A percentile compares a stretch with the other conserved stretches of the same genome.
These are phyloP conservation scores for Teunomyces pallodes DNA, from an alignment of 805 yeast genomes.

Conservation along the genomic window DNA sequence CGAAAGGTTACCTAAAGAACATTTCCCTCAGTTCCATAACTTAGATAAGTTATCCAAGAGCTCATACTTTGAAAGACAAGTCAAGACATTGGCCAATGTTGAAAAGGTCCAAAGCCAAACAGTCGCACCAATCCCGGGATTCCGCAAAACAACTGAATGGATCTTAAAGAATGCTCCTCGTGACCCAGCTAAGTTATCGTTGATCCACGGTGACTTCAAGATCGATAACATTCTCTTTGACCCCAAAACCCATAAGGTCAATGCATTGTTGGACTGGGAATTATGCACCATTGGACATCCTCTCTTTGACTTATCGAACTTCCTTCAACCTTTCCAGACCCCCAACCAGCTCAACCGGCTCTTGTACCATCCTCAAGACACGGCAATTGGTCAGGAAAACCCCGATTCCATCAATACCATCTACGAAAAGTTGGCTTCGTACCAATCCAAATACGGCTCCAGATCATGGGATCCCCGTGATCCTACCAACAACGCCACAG, in stretches of 20 bases:
- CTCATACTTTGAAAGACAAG: conserved; percentile 54
- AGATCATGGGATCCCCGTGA: conserved; percentile 30
- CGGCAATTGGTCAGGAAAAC: conserved; percentile 33
- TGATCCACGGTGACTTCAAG: conserved; percentile 66
- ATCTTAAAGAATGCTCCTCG: conserved; percentile 42
- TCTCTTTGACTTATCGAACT: conserved; percentile 57
- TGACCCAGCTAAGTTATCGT: conserved; percentile 43
- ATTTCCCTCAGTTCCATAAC: conserved; percentile 43
- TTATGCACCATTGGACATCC: conserved; percentile 66
- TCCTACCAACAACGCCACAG: conserved; percentile 42
- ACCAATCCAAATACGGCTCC: conserved; percentile 20
- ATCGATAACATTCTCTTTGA: conserved; percentile 62
- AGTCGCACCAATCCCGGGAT: conserved; percentile 49
- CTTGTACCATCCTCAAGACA: conserved; percentile 24
- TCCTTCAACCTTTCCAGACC: conserved; percentile 52
- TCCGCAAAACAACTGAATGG: conserved; percentile 42
- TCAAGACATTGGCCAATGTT: conserved; percentile 44
- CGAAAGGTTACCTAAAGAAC: conserved; percentile 41
- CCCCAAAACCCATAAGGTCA: conserved; percentile 46
- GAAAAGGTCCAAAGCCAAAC: conserved; percentile 34
- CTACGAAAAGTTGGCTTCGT: conserved; percentile 24
- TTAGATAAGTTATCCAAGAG: conserved; percentile 14
- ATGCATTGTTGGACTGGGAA: conserved; percentile 66
- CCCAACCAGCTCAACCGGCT: conserved; percentile 36
- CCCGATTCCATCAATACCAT: conserved; percentile 20